Base-by-base conservation (phyloP, 2,329 filamentous ascomycete genomes). In the Penicillium griseofulvum region DNA sequence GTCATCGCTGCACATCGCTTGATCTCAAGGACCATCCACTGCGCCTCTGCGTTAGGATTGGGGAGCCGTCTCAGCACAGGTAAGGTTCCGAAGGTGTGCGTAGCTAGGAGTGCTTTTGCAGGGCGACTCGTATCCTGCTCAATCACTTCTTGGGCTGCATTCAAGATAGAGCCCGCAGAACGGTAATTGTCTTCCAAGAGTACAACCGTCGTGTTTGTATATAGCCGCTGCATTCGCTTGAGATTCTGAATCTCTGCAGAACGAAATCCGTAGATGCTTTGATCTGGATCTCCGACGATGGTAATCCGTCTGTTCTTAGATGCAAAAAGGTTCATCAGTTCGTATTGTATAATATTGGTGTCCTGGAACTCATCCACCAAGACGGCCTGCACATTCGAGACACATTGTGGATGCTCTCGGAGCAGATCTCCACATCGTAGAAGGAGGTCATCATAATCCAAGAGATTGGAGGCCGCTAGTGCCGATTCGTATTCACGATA, bases 281-380 rank as follows among this genome's bases (percentile, higher is more conserved):
- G 93, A 71, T 99, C 94, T 0, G 94, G 93, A 69, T 99, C 93
- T 33, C 93, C 94, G 5, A 99, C 94, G 56, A 97, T 90, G 0
- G 93, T 97, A 63, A 97, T 93, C n/a, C 86, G 83, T 53, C 84
- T 83, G 41, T 82, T 81, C 22, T 80, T 76, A 57, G 90, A 85
- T 1, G 92, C 90, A 65, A 99, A 87, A 0, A 96, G 81, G 59
- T 84, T 87, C 91, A 97, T 97, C 39, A 99, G 78, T 64, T 97
- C 91, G 67, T 96, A 97, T 72, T 99, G 93, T 5, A 97, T 87
- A 19, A 90, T 84, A 69, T 97, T 99, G 8, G 93, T 97, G 74
- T 99, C 93, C 74, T 99, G 93, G 60, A 97, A 99, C 69, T 99
- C 93, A 70, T 99, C 93, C 59, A 99, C 95, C 43, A 99, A 80